These are phyloP conservation scores for Saccharomycopsis sp. DNA, from an alignment of 805 yeast genomes.

Conservation along the genomic window DNA sequence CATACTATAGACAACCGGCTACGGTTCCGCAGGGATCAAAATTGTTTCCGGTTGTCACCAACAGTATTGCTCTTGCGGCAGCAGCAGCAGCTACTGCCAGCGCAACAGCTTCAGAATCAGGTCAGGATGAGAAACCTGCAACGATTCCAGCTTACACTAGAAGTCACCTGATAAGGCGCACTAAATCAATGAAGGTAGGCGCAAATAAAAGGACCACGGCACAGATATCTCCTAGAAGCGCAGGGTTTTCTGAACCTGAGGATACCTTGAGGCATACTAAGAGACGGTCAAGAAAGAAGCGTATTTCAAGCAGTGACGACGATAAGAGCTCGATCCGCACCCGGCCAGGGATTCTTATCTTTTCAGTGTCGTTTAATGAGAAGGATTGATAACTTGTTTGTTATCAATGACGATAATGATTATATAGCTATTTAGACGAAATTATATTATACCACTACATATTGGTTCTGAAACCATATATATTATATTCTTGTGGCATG, in stretches of 20 bases:
- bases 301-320: background rate
- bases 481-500: too few species aligned
- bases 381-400: background rate
- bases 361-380: background rate
- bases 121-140: background rate
- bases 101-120: background rate
- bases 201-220: background rate
- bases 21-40: too few species aligned
- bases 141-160: background rate
- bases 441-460: too few species aligned
- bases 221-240: background rate
- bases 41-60: too few species aligned
- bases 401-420: too few species aligned
- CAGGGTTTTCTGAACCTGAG: background rate
- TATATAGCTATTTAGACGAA: too few species aligned
- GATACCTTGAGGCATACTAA: background rate
- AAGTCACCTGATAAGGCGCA: background rate
- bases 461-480: too few species aligned
- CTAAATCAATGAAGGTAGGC: background rate
- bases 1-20: background rate
- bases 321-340: background rate
- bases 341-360: background rate
- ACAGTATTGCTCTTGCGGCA: background rate
- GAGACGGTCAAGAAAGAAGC: background rate
- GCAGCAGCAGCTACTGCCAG: constrained; percentile 1